phyloP scores from a whole-genome alignment of 2,329 filamentous ascomycete genomes.

The Aspergillus pseudoviridinutans region DNA sequence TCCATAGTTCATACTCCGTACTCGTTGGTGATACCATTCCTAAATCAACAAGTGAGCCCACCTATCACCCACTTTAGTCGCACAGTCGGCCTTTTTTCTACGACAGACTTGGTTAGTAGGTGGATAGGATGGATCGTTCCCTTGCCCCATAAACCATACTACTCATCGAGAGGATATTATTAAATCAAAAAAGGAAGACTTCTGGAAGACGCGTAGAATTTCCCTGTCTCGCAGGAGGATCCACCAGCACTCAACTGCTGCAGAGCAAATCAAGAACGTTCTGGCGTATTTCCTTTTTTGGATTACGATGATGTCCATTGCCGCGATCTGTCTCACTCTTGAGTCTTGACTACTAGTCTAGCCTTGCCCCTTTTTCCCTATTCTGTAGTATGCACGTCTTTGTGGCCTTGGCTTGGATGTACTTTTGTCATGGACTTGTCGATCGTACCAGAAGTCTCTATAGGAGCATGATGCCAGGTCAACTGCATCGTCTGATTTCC shows the following conservation, averaged over 20 bases:
- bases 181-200: slow-evolving; percentile 1
- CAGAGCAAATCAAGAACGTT: background rate
- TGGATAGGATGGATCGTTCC: background rate
- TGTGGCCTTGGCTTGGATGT: no score
- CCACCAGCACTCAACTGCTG: background rate
- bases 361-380: background rate
- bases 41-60: no score
- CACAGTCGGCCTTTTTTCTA: no score
- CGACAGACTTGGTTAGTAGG: background rate
- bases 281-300: background rate
- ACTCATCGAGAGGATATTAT: background rate
- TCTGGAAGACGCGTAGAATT: slow-evolving; percentile 21
- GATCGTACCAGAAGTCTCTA: no score
- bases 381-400: no score
- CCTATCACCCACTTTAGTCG: no score
- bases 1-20: background rate
- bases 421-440: no score
- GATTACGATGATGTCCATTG: background rate
- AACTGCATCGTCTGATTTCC: no score
- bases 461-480: no score
- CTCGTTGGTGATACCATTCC: no score
- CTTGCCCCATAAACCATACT: background rate
- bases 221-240: background rate
- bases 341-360: no score
- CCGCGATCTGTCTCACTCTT: background rate